Evolutionary conservation across 257 asterid genomes (phyloP).

Genomic region (Paulownia fortunei): DNA sequence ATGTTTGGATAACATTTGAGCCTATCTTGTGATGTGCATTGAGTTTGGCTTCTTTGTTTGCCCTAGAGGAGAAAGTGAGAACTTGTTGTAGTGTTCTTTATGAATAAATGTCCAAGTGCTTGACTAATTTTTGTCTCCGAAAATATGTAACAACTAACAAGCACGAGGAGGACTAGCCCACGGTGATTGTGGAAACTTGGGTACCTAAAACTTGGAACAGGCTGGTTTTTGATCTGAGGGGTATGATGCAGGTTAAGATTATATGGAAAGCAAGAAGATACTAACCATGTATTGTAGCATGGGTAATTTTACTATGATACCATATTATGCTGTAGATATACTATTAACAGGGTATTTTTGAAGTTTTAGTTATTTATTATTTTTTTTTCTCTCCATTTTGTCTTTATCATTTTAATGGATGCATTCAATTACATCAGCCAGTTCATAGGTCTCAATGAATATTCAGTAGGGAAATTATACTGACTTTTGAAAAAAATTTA

Average conservation of each 20-base stretch:
- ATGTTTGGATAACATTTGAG: not conserved
- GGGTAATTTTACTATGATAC: not conserved
- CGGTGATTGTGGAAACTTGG: too few relatives aligned
- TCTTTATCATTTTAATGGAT: not conserved
- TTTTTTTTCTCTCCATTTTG: not conserved
- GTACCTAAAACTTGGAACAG: too few relatives aligned
- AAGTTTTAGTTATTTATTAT: not conserved
- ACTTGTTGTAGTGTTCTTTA: not conserved
- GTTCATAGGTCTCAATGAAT: not conserved
- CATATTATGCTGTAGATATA: not conserved
- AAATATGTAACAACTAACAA: too few relatives aligned
- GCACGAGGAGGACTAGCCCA: too few relatives aligned
- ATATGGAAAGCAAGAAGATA: too few relatives aligned
- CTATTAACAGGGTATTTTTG: not conserved
- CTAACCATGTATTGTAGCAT: not conserved
- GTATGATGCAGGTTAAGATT: too few relatives aligned
- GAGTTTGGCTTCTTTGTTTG: not conserved
- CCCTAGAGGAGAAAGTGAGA: not conserved
- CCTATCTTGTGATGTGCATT: not conserved
- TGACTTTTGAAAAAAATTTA: not conserved
- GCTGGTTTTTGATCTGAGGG: too few relatives aligned
- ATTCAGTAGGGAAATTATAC: not conserved
- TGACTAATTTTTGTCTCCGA: not conserved
- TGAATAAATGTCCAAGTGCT: not conserved
- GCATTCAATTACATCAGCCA: not conserved